Conservation (phyloP, 2,329 filamentous ascomycete species). For the Cladorrhinum sp. region DNA sequence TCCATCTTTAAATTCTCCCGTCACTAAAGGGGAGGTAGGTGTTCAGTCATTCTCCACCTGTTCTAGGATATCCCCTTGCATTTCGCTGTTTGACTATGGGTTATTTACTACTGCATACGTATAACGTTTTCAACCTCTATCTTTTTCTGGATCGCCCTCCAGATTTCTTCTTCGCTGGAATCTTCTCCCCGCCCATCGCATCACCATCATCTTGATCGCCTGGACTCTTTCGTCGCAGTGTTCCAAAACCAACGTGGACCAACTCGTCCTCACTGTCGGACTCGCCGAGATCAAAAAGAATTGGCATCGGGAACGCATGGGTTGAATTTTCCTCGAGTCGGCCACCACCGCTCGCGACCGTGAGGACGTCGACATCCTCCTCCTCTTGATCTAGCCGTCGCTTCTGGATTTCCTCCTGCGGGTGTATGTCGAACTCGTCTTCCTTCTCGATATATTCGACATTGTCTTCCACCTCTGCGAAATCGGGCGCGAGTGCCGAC, state of each 20-base stretch:
- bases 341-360: conserved; percentile 58
- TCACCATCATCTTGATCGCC: conserved; percentile 67
- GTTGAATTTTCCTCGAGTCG: conserved; percentile 52
- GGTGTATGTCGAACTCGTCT: conserved; percentile 97
- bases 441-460: conserved; percentile 94
- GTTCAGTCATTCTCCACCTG: neutral
- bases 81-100: neutral
- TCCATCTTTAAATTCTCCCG: neutral
- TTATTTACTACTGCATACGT: neutral
- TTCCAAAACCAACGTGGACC: conserved; percentile 66
- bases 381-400: conserved; percentile 87
- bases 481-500: conserved; percentile 95
- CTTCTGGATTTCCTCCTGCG: conserved; percentile 90
- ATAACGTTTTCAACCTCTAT: conserved; percentile 12
- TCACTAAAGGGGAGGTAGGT: neutral
- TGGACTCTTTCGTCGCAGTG: conserved; percentile 81
- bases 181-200: conserved; percentile 44
- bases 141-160: conserved; percentile 42
- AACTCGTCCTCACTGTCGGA: conserved; percentile 95
- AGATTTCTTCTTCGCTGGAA: conserved; percentile 40
- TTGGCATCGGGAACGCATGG: conserved; percentile 77
- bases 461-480: conserved; percentile 96
- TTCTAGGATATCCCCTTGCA: neutral
- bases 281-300: conserved; percentile 87
- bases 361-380: conserved; percentile 87